These are phyloP conservation scores for Zostera marina DNA, from an alignment of 116 monocot species.

Conservation along the genomic window DNA sequence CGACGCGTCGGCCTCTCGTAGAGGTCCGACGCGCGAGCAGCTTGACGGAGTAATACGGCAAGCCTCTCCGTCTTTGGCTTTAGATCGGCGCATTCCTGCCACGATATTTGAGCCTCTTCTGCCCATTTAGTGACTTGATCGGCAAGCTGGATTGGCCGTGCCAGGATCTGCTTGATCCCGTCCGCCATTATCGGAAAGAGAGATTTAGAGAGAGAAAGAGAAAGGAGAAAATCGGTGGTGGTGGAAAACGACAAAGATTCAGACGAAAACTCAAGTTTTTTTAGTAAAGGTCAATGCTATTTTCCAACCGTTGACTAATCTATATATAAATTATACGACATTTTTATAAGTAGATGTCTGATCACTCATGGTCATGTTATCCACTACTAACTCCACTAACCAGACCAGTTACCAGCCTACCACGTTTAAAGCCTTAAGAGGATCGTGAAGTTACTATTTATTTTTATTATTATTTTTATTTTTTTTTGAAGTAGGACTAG, in stretches of 20 bases:
- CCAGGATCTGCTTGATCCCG: constrained; percentile 60
- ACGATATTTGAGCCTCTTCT: constrained; percentile 32
- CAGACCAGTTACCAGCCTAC: no score
- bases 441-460: no score
- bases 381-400: no score
- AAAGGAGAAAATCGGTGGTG: background rate
- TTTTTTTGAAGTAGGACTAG: no score
- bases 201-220: background rate
- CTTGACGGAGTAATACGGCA: constrained; percentile 68
- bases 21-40: constrained; percentile 70
- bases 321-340: no score
- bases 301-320: no score
- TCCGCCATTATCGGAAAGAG: constrained; percentile 44
- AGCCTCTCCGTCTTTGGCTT: constrained; percentile 68
- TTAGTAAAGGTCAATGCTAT: background rate
- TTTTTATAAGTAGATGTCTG: no score
- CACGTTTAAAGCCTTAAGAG: no score
- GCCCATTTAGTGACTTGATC: constrained; percentile 63
- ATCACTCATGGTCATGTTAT: no score
- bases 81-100: constrained; percentile 55
- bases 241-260: background rate
- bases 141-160: constrained; percentile 75
- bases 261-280: background rate
- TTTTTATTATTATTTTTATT: no score
- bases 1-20: constrained; percentile 90